Conservation (phyloP, 768 basidiomycete species). For the Boletus insuetus region DNA sequence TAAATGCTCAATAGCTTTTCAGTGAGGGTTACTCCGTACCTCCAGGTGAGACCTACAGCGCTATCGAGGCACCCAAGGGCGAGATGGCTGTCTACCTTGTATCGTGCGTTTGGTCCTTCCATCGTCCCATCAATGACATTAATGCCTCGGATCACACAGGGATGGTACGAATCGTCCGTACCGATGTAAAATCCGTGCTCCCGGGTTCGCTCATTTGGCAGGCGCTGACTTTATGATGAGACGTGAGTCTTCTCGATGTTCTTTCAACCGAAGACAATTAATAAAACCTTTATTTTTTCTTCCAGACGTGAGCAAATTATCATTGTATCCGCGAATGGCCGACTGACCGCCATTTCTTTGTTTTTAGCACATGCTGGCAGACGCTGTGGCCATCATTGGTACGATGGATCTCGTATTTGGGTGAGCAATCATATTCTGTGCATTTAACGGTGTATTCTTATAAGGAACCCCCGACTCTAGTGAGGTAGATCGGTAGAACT, state of each 20-base stretch:
- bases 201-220: slow-evolving; percentile 93
- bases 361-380: slow-evolving; percentile 81
- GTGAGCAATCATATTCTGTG: slow-evolving; percentile 43
- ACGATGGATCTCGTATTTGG: slow-evolving; percentile 99
- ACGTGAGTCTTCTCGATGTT: slow-evolving; percentile 47
- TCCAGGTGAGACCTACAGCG: slow-evolving; percentile 92
- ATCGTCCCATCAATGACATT: background rate
- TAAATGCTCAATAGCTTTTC: slow-evolving; percentile 61
- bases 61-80: slow-evolving; percentile 98
- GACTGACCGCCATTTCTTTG: slow-evolving; percentile 28
- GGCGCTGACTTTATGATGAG: slow-evolving; percentile 99
- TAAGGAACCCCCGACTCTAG: slow-evolving; percentile 2
- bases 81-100: slow-evolving; percentile 99
- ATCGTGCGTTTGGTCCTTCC: slow-evolving; percentile 52
- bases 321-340: background rate
- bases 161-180: slow-evolving; percentile 97
- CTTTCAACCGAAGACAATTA: background rate
- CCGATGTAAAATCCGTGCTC: slow-evolving; percentile 94
- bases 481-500: slow-evolving; percentile 33
- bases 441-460: background rate
- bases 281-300: slow-evolving; percentile 12
- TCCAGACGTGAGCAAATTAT: slow-evolving; percentile 35
- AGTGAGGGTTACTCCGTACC: slow-evolving; percentile 97
- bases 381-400: slow-evolving; percentile 95
- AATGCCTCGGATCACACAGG: slow-evolving; percentile 34